Evolutionary conservation across 192 early-diverging fungal genomes (phyloP).

Genomic region (Coemansia sp.): DNA sequence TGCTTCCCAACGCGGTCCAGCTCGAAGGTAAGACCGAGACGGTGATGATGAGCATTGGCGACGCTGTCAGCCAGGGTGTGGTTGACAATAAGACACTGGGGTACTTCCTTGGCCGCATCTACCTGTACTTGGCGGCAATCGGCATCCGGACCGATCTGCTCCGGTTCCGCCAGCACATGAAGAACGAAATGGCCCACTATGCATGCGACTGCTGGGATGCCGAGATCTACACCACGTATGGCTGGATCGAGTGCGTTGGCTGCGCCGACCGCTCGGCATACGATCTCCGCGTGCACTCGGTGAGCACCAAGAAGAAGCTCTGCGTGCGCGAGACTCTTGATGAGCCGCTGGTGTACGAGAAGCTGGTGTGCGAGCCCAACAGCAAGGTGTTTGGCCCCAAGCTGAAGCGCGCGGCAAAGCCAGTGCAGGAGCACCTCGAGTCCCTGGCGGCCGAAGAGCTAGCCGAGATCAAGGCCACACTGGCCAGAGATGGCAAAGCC

Average conservation of each 20-base stretch:
- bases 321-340: slow-evolving; percentile 85
- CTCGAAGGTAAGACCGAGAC: slow-evolving; percentile 68
- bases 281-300: slow-evolving; percentile 89
- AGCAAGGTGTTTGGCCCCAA: slow-evolving; percentile 92
- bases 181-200: slow-evolving; percentile 99
- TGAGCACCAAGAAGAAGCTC: slow-evolving; percentile 86
- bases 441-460: slow-evolving; percentile 54
- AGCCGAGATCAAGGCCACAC: slow-evolving; percentile 49
- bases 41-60: slow-evolving; percentile 75
- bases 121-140: slow-evolving; percentile 82
- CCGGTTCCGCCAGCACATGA: slow-evolving; percentile 98
- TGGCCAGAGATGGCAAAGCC: slow-evolving; percentile 26
- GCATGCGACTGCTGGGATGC: slow-evolving; percentile 99
- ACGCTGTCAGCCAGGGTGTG: slow-evolving; percentile 80
- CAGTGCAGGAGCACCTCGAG: slow-evolving; percentile 74
- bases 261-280: slow-evolving; percentile 99
- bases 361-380: slow-evolving; percentile 80
- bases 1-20: slow-evolving; percentile 78
- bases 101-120: slow-evolving; percentile 96
- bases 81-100: slow-evolving; percentile 98
- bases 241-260: slow-evolving; percentile 99
- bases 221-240: slow-evolving; percentile 89
- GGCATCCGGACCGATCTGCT: slow-evolving; percentile 83
- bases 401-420: slow-evolving; percentile 88
- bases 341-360: slow-evolving; percentile 73